Evolutionary conservation across 2,329 filamentous ascomycete species (phyloP), one percentile per base, ranked within the genome.

Genomic region (Parascedosporium putredinis): DNA sequence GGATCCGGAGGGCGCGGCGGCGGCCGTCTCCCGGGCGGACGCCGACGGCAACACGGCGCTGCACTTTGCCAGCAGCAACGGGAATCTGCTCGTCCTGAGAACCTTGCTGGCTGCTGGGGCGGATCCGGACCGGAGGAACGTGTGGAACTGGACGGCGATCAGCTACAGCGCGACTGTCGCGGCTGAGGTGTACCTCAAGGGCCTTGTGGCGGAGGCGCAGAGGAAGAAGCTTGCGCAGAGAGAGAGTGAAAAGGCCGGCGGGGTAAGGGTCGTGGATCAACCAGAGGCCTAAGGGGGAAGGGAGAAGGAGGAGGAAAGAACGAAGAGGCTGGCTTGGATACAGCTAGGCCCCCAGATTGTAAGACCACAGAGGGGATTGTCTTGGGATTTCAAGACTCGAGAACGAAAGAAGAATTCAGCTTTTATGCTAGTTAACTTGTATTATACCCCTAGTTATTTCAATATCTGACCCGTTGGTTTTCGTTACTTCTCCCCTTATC

Each of bases 21-120:
- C 69, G 1, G 75, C 77, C 3, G 73, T 86, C 5, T 71, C 71
- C 43, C 69, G 74, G 25, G 70, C 73, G 3, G 88, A 95, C 59
- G 59, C 73, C 1, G 77, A 84, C 51, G 88, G 88, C n/a, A 93
- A 94, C 62, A 94, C 88, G 2, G 86, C 88, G 0, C 71, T 95
- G 40, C 88, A 95, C 66, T 89, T 93, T 67, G 89, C 89, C 10
- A 88, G 82, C 59, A 84, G 84, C 43, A 86, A 86, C 58, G 88
- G 88, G 1, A 85, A 91, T 57, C 65, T 94, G 43, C 79, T 89
- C 49, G 84, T 87, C 1, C 67, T 94, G 50, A 74, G 88, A 40
- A 84, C 88, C 31, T 70, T 95, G 49, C 73, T 95, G 10, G 81
- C 84, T 3, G 86, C 86, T 1, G 88, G 88, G 9, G 87, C 88